phyloP scores from a whole-genome alignment of 2,329 filamentous ascomycete genomes.

The Pseudogymnoascus sp. region DNA sequence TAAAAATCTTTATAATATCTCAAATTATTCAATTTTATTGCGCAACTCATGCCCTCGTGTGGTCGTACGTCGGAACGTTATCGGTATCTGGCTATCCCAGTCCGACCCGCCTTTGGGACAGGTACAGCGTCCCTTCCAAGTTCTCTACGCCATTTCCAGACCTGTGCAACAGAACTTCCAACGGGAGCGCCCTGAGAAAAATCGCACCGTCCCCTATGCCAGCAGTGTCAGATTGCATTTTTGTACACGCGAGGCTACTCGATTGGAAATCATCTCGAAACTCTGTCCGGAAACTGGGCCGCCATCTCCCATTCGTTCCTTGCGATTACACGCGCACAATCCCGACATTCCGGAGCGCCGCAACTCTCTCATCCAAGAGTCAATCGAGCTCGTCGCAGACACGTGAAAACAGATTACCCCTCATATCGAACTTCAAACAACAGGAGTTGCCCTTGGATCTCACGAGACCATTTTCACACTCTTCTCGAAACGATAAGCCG shows the following conservation, averaged over 20 bases:
- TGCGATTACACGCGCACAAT: neutral
- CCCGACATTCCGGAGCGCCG: neutral
- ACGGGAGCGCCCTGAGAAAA: neutral
- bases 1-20: neutral
- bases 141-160: neutral
- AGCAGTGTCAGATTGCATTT: neutral
- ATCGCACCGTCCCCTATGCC: neutral
- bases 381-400: neutral
- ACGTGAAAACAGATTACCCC: slow-evolving; percentile 3
- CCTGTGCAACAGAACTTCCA: neutral
- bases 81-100: neutral
- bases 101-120: neutral
- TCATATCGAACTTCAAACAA: neutral
- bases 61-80: neutral
- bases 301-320: neutral
- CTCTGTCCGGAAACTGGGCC: neutral
- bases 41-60: neutral
- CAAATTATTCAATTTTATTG: neutral
- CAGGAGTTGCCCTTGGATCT: neutral
- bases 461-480: neutral
- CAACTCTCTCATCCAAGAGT: slow-evolving; percentile 1
- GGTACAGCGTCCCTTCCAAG: neutral
- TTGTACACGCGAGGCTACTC: neutral
- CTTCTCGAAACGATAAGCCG: neutral
- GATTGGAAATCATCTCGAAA: neutral